Percentiles rank a stretch among this genome's conserved stretches.
phyloP scores from a whole-genome alignment of 148 eudicot genomes.

The Camellia japonica region DNA sequence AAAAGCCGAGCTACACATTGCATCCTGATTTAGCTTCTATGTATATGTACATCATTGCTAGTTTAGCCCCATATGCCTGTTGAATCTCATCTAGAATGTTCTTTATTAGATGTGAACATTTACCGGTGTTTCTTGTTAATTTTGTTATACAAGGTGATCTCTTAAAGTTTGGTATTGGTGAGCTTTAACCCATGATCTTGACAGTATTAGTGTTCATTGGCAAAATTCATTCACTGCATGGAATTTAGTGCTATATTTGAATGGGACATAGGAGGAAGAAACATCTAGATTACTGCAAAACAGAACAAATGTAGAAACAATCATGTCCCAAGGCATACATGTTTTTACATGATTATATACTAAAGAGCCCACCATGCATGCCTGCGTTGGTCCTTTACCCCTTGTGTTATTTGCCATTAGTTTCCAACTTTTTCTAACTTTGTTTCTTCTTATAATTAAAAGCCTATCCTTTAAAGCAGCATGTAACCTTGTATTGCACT shows the following conservation, averaged over 20 bases:
- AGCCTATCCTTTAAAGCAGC: no score
- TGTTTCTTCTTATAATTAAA: no score
- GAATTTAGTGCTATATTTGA: neutral
- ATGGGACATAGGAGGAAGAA: neutral
- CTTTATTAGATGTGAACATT: neutral
- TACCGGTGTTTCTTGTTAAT: neutral
- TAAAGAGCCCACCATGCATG: neutral
- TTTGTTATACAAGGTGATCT: neutral
- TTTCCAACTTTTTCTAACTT: neutral
- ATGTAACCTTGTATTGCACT: neutral
- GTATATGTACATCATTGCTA: neutral
- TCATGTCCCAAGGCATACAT: neutral
- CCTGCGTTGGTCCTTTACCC: neutral
- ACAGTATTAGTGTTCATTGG: neutral
- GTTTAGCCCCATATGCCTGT: neutral
- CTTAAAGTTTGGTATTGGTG: neutral
- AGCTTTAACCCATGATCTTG: neutral
- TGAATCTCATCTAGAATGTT: neutral
- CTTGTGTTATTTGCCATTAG: neutral
- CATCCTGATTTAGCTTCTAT: no score
- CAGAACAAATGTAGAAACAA: neutral
- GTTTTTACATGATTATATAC: neutral
- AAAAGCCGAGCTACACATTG: no score
- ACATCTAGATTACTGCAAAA: neutral
- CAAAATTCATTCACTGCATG: neutral